Evolutionary conservation across 2,329 filamentous ascomycete species (phyloP).

Genomic region (Curvularia hawaiiensis): DNA sequence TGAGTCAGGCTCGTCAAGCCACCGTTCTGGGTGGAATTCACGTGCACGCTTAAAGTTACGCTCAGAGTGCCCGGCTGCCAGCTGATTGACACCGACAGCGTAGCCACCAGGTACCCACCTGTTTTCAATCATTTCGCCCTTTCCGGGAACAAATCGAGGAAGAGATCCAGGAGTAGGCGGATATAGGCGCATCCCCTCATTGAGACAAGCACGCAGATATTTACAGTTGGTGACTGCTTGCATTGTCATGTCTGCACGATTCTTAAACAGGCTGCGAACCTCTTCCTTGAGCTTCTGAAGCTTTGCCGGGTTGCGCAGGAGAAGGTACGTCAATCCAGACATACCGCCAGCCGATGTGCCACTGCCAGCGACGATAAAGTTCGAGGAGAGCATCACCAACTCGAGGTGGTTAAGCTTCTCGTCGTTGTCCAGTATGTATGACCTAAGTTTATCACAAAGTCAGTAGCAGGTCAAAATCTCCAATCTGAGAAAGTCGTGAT

Average conservation of each 20-base stretch:
- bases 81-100: slow-evolving; percentile 25
- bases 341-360: slow-evolving; percentile 31
- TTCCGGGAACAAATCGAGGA: slow-evolving; percentile 21
- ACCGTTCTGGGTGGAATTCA: slow-evolving; percentile 16
- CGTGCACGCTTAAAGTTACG: slow-evolving; percentile 27
- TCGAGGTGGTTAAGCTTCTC: slow-evolving; percentile 16
- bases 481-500: too few species aligned
- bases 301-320: slow-evolving; percentile 16
- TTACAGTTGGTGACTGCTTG: slow-evolving; percentile 7
- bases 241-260: slow-evolving; percentile 18
- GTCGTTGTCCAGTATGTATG: slow-evolving; percentile 11
- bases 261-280: slow-evolving; percentile 13
- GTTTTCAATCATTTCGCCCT: slow-evolving; percentile 23
- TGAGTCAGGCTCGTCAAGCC: slow-evolving; percentile 6
- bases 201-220: slow-evolving; percentile 24
- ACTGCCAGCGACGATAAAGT: slow-evolving; percentile 32
- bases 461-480: neutral
- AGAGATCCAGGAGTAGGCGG: slow-evolving; percentile 22
- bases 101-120: slow-evolving; percentile 24
- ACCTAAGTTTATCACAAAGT: slow-evolving; percentile 1
- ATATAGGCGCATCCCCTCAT: slow-evolving; percentile 23
- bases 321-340: slow-evolving; percentile 11
- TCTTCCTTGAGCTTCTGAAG: slow-evolving; percentile 20
- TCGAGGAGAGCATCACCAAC: slow-evolving; percentile 14
- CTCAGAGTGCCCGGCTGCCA: slow-evolving; percentile 19